Percentiles rank a stretch among this genome's conserved stretches.
phyloP scores from a whole-genome alignment of 495 filamentous ascomycete species.

The Aspergillus biplanus region DNA sequence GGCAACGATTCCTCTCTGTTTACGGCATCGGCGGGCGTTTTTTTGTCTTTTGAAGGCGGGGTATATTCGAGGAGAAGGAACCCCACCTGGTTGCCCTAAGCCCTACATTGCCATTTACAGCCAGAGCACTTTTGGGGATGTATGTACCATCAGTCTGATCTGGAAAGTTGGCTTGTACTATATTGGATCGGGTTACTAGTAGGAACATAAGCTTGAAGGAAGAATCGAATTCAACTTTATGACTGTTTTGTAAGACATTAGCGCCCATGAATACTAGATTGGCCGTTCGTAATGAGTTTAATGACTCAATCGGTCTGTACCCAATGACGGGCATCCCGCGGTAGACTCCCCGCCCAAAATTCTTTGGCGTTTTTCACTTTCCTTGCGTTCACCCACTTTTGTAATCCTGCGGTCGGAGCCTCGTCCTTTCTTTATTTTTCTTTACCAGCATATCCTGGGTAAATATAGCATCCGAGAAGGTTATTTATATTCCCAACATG shows the following conservation, averaged over 20 bases:
- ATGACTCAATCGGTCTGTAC: constrained; percentile 17
- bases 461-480: not conserved
- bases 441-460: constrained; percentile 10
- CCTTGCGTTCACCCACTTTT: constrained; percentile 29
- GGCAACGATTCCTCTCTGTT: not conserved
- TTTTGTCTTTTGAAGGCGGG: constrained; percentile 15
- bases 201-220: not conserved
- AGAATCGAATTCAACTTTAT: not conserved
- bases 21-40: not conserved
- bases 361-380: constrained; percentile 36
- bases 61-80: constrained; percentile 18
- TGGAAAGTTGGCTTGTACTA: not conserved
- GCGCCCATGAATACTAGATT: not conserved
- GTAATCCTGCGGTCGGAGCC: constrained; percentile 19
- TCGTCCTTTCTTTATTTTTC: not conserved
- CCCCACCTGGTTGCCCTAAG: constrained; percentile 47
- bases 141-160: not conserved
- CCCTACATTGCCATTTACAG: constrained; percentile 36
- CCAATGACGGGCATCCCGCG: constrained; percentile 37
- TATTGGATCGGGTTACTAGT: constrained; percentile 2
- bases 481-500: constrained; percentile 35
- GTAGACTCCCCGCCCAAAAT: constrained; percentile 45
- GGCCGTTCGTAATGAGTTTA: constrained; percentile 8
- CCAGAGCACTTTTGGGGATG: not conserved
- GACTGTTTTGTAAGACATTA: not conserved